Percentiles rank a stretch among this genome's conserved stretches.
Conservation (phyloP, 768 basidiomycete species). For the Rhizopogon sp. region DNA sequence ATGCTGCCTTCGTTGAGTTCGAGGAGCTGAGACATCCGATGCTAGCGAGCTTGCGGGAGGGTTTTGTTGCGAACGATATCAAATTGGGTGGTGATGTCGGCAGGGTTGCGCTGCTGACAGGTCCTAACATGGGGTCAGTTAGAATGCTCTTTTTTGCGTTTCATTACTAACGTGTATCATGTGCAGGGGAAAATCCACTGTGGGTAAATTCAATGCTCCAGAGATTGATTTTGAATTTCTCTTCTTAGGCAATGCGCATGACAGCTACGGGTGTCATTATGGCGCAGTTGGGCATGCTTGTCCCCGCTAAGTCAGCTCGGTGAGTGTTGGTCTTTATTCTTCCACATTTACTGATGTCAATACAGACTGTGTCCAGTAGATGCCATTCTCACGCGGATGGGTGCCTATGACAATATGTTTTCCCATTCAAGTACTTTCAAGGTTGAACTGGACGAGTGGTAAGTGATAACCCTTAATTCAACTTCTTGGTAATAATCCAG, state of each 20-base stretch:
- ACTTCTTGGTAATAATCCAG: neutral
- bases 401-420: slow-evolving; percentile 98
- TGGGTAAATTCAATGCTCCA: slow-evolving; percentile 20
- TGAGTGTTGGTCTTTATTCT: slow-evolving; percentile 24
- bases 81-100: slow-evolving; percentile 74
- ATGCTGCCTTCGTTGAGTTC: slow-evolving; percentile 82
- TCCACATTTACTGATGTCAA: slow-evolving; percentile 3
- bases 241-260: slow-evolving; percentile 79
- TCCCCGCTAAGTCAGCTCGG: slow-evolving; percentile 82
- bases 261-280: slow-evolving; percentile 92
- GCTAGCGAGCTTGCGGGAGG: slow-evolving; percentile 57
- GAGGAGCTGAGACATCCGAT: slow-evolving; percentile 88
- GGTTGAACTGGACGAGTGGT: slow-evolving; percentile 98
- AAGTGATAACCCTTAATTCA: slow-evolving; percentile 5
- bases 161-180: neutral
- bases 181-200: slow-evolving; percentile 71
- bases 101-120: slow-evolving; percentile 81
- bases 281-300: slow-evolving; percentile 94
- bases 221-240: neutral
- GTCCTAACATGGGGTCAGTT: slow-evolving; percentile 84
- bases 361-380: slow-evolving; percentile 83
- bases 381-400: slow-evolving; percentile 93
- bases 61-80: slow-evolving; percentile 93
- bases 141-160: neutral
- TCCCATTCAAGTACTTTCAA: slow-evolving; percentile 95